Percentiles rank a stretch among this genome's conserved stretches.
Conservation (phyloP, 441 rosid species). For the Aleurites moluccanus region DNA sequence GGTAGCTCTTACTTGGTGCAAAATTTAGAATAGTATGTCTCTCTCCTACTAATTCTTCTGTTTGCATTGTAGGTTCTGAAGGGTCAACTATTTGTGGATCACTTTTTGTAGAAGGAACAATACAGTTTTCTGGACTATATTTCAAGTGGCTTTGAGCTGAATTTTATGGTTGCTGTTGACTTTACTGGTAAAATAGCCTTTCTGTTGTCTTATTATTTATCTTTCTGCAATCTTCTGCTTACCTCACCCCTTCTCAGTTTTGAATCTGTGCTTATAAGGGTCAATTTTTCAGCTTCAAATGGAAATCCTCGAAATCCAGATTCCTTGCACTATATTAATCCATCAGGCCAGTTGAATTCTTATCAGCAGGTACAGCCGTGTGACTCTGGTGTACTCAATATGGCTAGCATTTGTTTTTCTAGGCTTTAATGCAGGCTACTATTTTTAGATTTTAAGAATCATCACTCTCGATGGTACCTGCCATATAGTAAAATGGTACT, state of each 20-base stretch:
- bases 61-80: conserved; percentile 50
- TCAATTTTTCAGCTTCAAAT: conserved; percentile 62
- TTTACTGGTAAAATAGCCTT: conserved; percentile 63
- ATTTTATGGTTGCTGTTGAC: conserved; percentile 91
- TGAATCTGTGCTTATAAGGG: background rate
- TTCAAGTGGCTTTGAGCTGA: conserved; percentile 79
- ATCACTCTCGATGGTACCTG: background rate
- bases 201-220: background rate
- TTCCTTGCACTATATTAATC: conserved; percentile 83
- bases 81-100: conserved; percentile 74
- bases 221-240: background rate
- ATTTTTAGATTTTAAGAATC: background rate
- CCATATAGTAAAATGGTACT: too few relatives aligned
- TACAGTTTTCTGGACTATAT: conserved; percentile 79
- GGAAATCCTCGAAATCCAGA: conserved; percentile 61
- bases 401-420: background rate
- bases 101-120: conserved; percentile 55
- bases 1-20: conserved; percentile 12
- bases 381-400: background rate
- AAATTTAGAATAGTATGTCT: background rate
- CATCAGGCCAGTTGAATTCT: conserved; percentile 67
- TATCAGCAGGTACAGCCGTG: conserved; percentile 77
- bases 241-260: background rate
- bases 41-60: background rate
- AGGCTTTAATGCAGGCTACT: background rate